Conservation (phyloP, 306 rosid species). For the Pyrus betulifolia region DNA sequence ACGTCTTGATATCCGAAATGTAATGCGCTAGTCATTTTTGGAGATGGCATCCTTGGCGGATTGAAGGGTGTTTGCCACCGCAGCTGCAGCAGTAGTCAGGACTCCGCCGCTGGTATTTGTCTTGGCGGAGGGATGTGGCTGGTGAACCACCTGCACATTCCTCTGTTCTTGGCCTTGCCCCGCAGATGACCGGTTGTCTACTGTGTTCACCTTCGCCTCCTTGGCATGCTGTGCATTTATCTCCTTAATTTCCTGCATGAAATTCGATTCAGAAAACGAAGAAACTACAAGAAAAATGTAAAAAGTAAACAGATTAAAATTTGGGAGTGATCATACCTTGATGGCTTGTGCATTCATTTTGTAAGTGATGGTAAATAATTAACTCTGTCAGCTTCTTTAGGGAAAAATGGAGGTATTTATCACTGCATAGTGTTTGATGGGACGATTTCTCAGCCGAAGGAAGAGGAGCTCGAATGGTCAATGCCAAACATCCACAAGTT, state of each 20-base stretch:
- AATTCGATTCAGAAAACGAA: background rate
- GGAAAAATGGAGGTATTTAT: constrained; percentile 6
- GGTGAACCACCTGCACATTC: constrained; percentile 49
- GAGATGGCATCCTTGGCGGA: constrained; percentile 55
- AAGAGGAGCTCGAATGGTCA: constrained; percentile 9
- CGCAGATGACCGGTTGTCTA: constrained; percentile 39
- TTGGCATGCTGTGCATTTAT: constrained; percentile 6
- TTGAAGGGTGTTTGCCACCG: constrained; percentile 40
- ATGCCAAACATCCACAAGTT: background rate
- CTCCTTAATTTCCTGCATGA: constrained; percentile 20
- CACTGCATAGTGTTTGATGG: background rate
- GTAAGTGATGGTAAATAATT: background rate
- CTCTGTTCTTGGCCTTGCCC: constrained; percentile 38
- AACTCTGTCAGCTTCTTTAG: background rate
- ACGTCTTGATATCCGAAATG: background rate
- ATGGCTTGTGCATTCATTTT: constrained; percentile 38
- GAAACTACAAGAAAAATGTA: background rate
- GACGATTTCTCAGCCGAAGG: constrained; percentile 16
- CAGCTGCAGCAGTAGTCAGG: constrained; percentile 44
- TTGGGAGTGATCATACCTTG: constrained; percentile 19
- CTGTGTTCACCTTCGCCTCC: constrained; percentile 44
- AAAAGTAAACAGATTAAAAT: background rate
- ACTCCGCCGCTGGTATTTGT: constrained; percentile 40
- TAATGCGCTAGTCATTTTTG: constrained; percentile 11
- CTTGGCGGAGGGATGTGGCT: constrained; percentile 22